These are phyloP conservation scores for Colletotrichum sp. DNA, from an alignment of 2,329 filamentous ascomycete species.

Conservation along the genomic window DNA sequence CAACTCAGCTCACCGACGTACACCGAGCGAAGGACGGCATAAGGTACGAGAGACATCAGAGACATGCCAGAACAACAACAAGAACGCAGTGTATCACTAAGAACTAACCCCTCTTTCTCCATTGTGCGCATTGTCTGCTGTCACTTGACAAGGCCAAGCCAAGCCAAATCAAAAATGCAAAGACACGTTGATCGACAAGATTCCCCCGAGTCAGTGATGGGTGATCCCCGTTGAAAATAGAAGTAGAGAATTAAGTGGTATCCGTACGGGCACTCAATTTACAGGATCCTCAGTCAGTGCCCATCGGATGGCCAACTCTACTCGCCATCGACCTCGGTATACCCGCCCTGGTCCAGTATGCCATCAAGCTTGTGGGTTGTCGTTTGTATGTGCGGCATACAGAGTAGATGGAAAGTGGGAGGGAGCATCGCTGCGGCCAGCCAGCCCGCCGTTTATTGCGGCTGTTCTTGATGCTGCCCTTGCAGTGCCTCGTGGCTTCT, in stretches of 20 bases:
- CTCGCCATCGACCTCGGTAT: background rate
- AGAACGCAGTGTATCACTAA: background rate
- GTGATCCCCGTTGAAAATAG: constrained; percentile 15
- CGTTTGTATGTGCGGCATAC: background rate
- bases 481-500: background rate
- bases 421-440: background rate
- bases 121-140: constrained; percentile 16
- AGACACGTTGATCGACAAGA: constrained; percentile 16
- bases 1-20: constrained; percentile 7
- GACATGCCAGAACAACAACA: background rate
- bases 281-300: background rate
- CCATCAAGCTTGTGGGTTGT: background rate
- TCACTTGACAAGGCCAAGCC: background rate
- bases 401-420: background rate
- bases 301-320: background rate
- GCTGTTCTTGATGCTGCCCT: background rate
- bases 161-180: background rate
- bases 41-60: background rate
- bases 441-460: background rate
- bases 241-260: background rate
- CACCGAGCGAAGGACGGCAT: background rate
- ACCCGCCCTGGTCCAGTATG: background rate
- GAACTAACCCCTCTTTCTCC: background rate
- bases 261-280: background rate
- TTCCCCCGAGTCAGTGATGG: constrained; percentile 17